phyloP scores from a whole-genome alignment of 1,284 basidiomycete genomes.

The Dichomitus squalens region DNA sequence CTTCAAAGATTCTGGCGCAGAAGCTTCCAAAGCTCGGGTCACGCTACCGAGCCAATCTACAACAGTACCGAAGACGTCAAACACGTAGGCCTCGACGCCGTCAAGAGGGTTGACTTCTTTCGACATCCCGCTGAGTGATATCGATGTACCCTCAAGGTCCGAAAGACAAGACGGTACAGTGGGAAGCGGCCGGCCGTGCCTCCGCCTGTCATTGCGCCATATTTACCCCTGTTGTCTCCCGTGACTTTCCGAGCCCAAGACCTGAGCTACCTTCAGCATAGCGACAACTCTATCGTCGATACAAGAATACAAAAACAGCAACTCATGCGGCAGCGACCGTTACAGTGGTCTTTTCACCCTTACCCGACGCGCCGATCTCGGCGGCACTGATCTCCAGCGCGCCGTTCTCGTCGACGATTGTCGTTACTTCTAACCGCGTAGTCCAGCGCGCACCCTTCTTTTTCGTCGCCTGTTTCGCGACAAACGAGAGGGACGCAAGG shows the following conservation, averaged over 20 bases:
- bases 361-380: constrained; percentile 47
- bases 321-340: constrained; percentile 25
- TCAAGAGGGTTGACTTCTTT: constrained; percentile 8
- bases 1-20: constrained; percentile 18
- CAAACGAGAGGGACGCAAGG: constrained; percentile 56
- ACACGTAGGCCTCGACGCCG: constrained; percentile 55
- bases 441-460: constrained; percentile 51
- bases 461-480: constrained; percentile 51
- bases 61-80: constrained; percentile 68
- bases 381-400: constrained; percentile 50
- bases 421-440: constrained; percentile 65
- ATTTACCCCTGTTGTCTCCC: background rate
- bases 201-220: background rate
- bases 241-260: background rate
- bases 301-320: background rate
- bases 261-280: too few species aligned
- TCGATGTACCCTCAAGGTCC: background rate
- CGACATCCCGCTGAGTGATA: background rate
- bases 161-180: background rate
- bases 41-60: constrained; percentile 63
- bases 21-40: constrained; percentile 40
- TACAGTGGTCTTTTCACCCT: constrained; percentile 32
- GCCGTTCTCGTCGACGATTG: constrained; percentile 58
- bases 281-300: constrained; percentile 1
- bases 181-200: background rate